A percentile compares a stretch with the other conserved stretches of the same genome.
These are phyloP conservation scores for Phytophthora citrophthora DNA, from an alignment of 352 stramenopile species.

Conservation along the genomic window DNA sequence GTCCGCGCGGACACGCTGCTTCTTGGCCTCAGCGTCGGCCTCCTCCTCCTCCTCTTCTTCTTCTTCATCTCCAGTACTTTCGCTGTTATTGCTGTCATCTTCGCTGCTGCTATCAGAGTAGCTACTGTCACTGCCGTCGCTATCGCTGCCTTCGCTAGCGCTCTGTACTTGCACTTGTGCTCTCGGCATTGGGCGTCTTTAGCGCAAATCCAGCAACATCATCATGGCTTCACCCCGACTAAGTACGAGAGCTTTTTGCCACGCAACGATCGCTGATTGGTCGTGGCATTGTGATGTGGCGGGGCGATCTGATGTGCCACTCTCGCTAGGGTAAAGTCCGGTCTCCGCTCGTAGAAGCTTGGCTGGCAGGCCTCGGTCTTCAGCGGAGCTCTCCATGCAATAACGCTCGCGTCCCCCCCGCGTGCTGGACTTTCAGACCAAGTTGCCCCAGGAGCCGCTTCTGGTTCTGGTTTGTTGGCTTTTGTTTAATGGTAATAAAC, in stretches of 20 bases:
- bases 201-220: background rate
- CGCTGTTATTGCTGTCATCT: background rate
- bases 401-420: background rate
- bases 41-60: constrained; percentile 17
- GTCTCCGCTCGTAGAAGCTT: constrained; percentile 21
- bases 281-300: constrained; percentile 24
- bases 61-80: constrained; percentile 19
- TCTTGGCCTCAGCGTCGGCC: constrained; percentile 29
- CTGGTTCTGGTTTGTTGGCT: background rate
- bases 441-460: background rate
- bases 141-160: constrained; percentile 5
- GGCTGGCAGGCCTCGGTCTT: constrained; percentile 7
- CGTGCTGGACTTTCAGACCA: background rate
- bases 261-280: constrained; percentile 42
- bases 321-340: constrained; percentile 18
- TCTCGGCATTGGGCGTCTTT: constrained; percentile 14
- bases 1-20: constrained; percentile 42
- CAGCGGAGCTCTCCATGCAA: background rate
- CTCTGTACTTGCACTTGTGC: constrained; percentile 12
- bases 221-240: constrained; percentile 31
- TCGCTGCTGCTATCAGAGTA: constrained; percentile 21
- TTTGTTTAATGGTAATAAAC: too few relatives aligned
- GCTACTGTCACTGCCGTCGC: constrained; percentile 6
- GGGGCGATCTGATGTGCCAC: constrained; percentile 14
- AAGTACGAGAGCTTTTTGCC: constrained; percentile 40